Evolutionary conservation across 441 rosid species (phyloP), one percentile per base, ranked within the genome.

Genomic region (Erysimum pusillum): DNA sequence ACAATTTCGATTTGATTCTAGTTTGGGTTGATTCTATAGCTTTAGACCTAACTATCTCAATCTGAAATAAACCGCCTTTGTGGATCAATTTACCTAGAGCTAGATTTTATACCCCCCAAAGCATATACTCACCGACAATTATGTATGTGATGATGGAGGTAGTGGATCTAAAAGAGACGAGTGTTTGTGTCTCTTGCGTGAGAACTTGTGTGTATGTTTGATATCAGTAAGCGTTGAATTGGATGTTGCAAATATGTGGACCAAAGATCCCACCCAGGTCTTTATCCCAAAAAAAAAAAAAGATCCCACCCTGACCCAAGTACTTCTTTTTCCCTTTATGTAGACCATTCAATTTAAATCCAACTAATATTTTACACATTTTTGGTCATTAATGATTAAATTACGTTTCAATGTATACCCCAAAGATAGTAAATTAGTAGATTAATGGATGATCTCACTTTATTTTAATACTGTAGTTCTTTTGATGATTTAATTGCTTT

Each of bases 181-280:
- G 64, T 53, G 61, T 31, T 31, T 42, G 63, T 42, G 15, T 73
- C 38, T 53, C 35, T 73, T 63, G 57, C 63, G 18, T 63, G 70
- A 48, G 52, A 39, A 31, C 62, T 51, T 52, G 69, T 15, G 69
- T 17, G 52, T 71, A 35, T 59, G 65, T 31, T 39, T 73, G 45
- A 48, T 52, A 62, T 28, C 62, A 51, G 76, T 49, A 25, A 49
- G 51, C 15, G 54, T 18, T 4, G 54, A 49, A 63, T 63, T 73
- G 76, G 70, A 73, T 18, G 28, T 52, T 73, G 44, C 53, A 13
- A 63, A 73, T 44, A 63, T 64, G 77, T 74, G 77, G 72, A 65
- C 77, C 77, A 54, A 10, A 54, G 46, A 56, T 46, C 32, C 45
- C 63, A 73, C 42, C 49, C 65, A 56, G 6, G 25, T 22, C 25